phyloP scores from a whole-genome alignment of 306 rosid genomes.

The Ormosia emarginata region DNA sequence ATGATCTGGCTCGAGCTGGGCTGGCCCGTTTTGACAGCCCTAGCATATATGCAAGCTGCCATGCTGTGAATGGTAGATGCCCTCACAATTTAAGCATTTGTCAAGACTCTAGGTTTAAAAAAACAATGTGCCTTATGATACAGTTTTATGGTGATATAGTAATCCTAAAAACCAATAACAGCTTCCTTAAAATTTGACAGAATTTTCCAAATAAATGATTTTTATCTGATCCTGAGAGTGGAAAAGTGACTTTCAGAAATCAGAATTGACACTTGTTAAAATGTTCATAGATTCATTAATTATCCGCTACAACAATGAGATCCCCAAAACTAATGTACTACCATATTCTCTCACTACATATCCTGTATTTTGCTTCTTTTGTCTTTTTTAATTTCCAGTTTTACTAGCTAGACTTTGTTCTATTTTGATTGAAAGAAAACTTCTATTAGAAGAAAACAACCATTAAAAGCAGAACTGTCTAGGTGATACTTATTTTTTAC shows the following conservation, averaged over 20 bases:
- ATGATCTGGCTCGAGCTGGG: no score
- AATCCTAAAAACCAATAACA: not conserved
- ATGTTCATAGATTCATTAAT: slow-evolving; percentile 3
- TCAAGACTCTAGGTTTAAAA: not conserved
- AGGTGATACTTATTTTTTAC: not conserved
- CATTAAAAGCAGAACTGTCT: not conserved
- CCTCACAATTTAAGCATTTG: not conserved
- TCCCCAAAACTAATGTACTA: not conserved
- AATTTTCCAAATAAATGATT: not conserved
- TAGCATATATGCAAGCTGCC: not conserved
- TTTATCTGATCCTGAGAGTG: not conserved
- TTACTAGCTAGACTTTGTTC: not conserved
- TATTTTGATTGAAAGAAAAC: not conserved
- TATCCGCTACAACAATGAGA: not conserved
- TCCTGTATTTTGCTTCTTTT: not conserved
- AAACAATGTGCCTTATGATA: not conserved
- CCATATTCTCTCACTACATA: not conserved
- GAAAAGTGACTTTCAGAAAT: slow-evolving; percentile 7
- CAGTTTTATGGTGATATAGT: not conserved
- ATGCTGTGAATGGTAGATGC: not conserved
- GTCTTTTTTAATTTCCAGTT: not conserved
- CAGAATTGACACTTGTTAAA: slow-evolving; percentile 9
- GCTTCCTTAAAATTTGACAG: not conserved
- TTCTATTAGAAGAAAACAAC: not conserved
- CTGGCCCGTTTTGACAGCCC: no score